A percentile compares a stretch with the other conserved stretches of the same genome.
phyloP scores from a whole-genome alignment of 75 land plant species.

The Gnetum montanum region DNA sequence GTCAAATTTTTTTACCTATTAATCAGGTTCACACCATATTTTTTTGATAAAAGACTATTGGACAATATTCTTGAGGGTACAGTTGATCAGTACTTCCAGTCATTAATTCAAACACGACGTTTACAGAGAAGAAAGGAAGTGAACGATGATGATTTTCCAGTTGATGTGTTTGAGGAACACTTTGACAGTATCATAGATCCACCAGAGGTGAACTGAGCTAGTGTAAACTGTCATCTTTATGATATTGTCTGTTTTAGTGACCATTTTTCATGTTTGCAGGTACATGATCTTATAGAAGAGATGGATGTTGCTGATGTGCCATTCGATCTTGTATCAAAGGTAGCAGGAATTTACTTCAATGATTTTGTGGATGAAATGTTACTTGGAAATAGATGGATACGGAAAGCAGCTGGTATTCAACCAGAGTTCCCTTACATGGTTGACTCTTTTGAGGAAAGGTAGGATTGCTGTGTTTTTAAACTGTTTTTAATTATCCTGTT shows the following conservation, averaged over 20 bases:
- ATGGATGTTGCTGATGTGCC: slow-evolving; percentile 57
- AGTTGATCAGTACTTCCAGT: slow-evolving; percentile 74
- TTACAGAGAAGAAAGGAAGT: slow-evolving; percentile 55
- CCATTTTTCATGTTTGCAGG: slow-evolving; percentile 19
- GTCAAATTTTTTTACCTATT: background rate
- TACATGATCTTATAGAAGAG: slow-evolving; percentile 81
- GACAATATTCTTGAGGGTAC: slow-evolving; percentile 79
- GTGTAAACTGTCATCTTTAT: background rate
- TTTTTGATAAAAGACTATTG: slow-evolving; percentile 70
- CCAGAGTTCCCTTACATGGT: slow-evolving; percentile 72
- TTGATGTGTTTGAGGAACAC: slow-evolving; percentile 56
- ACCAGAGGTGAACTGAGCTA: slow-evolving; percentile 50
- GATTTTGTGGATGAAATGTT: slow-evolving; percentile 55
- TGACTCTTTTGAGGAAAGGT: slow-evolving; percentile 44
- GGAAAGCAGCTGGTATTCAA: slow-evolving; percentile 76
- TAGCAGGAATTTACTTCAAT: slow-evolving; percentile 56
- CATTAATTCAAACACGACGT: slow-evolving; percentile 61
- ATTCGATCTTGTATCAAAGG: slow-evolving; percentile 57
- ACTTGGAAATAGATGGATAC: slow-evolving; percentile 76
- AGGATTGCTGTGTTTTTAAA: background rate
- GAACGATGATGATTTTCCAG: slow-evolving; percentile 44
- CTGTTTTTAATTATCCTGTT: no score
- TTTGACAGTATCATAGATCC: slow-evolving; percentile 59
- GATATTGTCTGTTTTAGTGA: background rate
- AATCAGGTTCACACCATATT: slow-evolving; percentile 77